Evolutionary conservation across 2,329 filamentous ascomycete species (phyloP).

Genomic region (Penicillium sclerotiorum): DNA sequence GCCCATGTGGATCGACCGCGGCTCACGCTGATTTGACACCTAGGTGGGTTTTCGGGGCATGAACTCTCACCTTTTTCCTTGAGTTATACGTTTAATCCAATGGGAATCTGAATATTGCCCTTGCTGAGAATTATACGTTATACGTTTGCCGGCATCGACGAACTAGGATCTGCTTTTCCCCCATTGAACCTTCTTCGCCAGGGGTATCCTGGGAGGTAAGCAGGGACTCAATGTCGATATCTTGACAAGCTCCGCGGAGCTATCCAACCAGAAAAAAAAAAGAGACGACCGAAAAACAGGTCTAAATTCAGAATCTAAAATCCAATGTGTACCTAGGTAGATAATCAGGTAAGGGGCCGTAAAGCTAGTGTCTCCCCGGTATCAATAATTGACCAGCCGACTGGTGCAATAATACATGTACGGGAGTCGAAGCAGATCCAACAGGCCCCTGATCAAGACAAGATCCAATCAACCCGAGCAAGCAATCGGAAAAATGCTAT

Average conservation of each 20-base stretch:
- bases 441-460: too few species aligned
- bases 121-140: constrained; percentile 5
- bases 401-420: constrained; percentile 3
- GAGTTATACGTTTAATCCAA: constrained; percentile 11
- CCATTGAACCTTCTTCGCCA: constrained; percentile 1
- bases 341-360: background rate
- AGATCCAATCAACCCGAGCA: constrained; percentile 21
- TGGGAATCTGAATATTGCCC: constrained; percentile 2
- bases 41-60: constrained; percentile 12
- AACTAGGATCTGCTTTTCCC: background rate
- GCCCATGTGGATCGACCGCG: constrained; percentile 22
- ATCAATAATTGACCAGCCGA: constrained; percentile 6
- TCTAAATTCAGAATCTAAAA: too few species aligned
- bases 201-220: background rate
- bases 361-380: background rate
- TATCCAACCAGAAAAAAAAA: background rate
- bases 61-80: constrained; percentile 14
- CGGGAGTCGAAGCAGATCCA: constrained; percentile 3
- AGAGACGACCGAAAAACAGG: constrained; percentile 6
- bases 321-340: too few species aligned
- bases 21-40: constrained; percentile 21
- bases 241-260: background rate
- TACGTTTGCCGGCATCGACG: background rate
- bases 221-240: constrained; percentile 1
- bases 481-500: constrained; percentile 4